Conservation (phyloP, 1,284 basidiomycete species). For the Gastroboletus turbinatus region DNA sequence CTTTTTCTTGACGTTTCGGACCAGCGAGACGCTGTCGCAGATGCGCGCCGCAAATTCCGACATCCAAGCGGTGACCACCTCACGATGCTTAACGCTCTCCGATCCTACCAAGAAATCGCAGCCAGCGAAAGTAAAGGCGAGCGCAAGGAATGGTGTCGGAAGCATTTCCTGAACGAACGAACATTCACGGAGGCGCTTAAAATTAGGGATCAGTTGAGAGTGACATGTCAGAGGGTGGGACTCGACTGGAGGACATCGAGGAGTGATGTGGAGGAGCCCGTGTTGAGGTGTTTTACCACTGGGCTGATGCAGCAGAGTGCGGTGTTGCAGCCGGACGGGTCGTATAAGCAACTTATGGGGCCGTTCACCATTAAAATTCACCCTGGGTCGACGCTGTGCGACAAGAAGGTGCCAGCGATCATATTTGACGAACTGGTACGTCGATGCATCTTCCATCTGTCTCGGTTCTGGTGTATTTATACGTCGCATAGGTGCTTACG, state of each 20-base stretch:
- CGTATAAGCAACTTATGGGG: constrained; percentile 82
- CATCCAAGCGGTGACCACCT: constrained; percentile 89
- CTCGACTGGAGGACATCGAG: constrained; percentile 65
- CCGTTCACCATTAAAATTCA: constrained; percentile 87
- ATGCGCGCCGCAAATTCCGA: constrained; percentile 75
- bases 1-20: constrained; percentile 73
- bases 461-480: constrained; percentile 1
- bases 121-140: constrained; percentile 45
- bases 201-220: constrained; percentile 80
- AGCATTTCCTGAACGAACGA: constrained; percentile 83
- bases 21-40: constrained; percentile 68
- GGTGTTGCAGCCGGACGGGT: constrained; percentile 77
- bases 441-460: constrained; percentile 9
- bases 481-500: constrained; percentile 61
- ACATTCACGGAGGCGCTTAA: constrained; percentile 82
- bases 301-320: constrained; percentile 85
- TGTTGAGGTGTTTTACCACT: constrained; percentile 66
- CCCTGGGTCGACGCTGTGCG: constrained; percentile 77
- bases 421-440: constrained; percentile 89
- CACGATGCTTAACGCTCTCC: constrained; percentile 82
- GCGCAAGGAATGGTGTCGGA: constrained; percentile 76
- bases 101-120: constrained; percentile 71
- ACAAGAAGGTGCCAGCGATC: constrained; percentile 81
- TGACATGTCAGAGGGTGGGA: constrained; percentile 60
- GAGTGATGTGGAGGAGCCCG: constrained; percentile 54